Percentiles rank a stretch among this genome's conserved stretches.
Evolutionary conservation across 164 flowering plant genomes (phyloP).

Genomic region (Liriodendron chinense): DNA sequence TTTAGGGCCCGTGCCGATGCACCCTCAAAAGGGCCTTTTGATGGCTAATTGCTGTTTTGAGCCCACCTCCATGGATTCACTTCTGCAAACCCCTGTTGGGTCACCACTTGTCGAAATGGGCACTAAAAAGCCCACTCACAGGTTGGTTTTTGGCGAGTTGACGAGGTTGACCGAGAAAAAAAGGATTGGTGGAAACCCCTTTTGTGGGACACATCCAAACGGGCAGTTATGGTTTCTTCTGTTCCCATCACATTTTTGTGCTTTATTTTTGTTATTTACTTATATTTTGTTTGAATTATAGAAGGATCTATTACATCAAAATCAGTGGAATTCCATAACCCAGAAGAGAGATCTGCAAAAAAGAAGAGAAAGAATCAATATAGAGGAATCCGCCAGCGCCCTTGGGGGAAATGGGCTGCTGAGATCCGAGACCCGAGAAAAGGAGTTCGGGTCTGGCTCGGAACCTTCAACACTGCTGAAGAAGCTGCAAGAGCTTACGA

Average conservation of each 20-base stretch:
- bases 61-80: too few species aligned
- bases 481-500: conserved; percentile 99
- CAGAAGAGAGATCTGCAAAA: conserved; percentile 68
- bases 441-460: conserved; percentile 97
- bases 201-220: too few species aligned
- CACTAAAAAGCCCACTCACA: too few species aligned
- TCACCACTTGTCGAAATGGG: too few species aligned
- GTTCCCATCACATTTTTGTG: not conserved
- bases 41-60: too few species aligned
- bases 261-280: not conserved
- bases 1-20: too few species aligned
- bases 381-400: conserved; percentile 93
- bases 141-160: too few species aligned
- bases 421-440: conserved; percentile 97
- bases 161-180: too few species aligned
- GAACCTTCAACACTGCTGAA: conserved; percentile 97
- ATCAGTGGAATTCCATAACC: conserved; percentile 47
- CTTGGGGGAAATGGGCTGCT: conserved; percentile 99
- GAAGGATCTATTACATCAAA: conserved; percentile 32
- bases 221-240: not conserved
- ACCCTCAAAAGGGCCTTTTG: too few species aligned
- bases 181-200: too few species aligned
- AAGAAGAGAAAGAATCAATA: conserved; percentile 96
- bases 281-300: conserved; percentile 10
- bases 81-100: too few species aligned